Conservation (phyloP, 768 basidiomycete genomes). For the Mycena floridula region DNA sequence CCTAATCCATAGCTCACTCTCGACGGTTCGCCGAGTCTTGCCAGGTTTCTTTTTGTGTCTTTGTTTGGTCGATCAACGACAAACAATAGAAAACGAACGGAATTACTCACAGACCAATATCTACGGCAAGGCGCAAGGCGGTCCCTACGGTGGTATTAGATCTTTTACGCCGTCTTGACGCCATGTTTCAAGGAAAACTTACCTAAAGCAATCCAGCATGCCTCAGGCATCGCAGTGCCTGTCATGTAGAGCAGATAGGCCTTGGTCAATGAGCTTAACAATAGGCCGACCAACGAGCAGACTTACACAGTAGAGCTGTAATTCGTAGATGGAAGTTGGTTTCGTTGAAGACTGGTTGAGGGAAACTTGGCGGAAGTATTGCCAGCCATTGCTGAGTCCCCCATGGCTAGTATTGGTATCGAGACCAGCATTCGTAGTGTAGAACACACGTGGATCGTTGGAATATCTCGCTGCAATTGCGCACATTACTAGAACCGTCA, state of each 20-base stretch:
- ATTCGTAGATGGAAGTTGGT: constrained; percentile 46
- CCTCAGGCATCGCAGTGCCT: constrained; percentile 30
- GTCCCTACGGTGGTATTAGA: too few relatives aligned
- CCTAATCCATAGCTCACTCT: too few relatives aligned
- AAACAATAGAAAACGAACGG: too few relatives aligned
- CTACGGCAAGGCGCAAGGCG: too few relatives aligned
- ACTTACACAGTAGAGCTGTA: constrained; percentile 44
- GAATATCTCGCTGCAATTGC: constrained; percentile 40
- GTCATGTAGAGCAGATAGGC: constrained; percentile 20
- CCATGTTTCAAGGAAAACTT: constrained; percentile 40
- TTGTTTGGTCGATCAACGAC: too few relatives aligned
- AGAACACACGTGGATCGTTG: constrained; percentile 29
- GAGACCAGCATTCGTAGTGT: too few relatives aligned
- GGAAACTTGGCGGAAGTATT: constrained; percentile 39
- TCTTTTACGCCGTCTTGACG: too few relatives aligned
- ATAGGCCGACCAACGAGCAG: constrained; percentile 6
- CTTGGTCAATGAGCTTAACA: constrained; percentile 14
- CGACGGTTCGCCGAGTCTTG: too few relatives aligned
- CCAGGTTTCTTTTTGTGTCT: too few relatives aligned
- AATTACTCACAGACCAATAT: too few relatives aligned
- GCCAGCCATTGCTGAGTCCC: constrained; percentile 32
- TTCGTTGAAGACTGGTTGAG: constrained; percentile 42
- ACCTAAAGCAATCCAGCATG: constrained; percentile 39
- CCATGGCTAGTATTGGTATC: constrained; percentile 10
- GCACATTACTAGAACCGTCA: constrained; percentile 43